These are phyloP conservation scores for Periconia digitata DNA, from an alignment of 2,329 filamentous ascomycete species.

Conservation along the genomic window DNA sequence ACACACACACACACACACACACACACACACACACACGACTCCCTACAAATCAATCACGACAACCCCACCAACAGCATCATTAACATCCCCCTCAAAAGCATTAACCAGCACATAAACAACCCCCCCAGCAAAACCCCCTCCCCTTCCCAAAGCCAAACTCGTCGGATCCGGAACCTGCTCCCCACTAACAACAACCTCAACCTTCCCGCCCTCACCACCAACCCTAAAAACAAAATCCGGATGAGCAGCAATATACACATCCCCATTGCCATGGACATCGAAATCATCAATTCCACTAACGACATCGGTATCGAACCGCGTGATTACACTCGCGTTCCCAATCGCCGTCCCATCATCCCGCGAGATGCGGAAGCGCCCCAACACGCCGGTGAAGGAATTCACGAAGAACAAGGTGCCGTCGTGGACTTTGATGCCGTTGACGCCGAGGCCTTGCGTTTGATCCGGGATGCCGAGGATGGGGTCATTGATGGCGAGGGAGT, in stretches of 20 bases:
- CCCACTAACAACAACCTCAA: conserved; percentile 1
- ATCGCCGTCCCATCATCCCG: neutral
- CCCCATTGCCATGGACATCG: conserved; percentile 2
- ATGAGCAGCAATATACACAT: conserved; percentile 4
- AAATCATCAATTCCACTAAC: conserved; percentile 5
- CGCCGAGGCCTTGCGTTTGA: neutral
- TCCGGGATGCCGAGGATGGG: neutral
- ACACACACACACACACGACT: neutral
- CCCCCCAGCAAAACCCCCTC: neutral
- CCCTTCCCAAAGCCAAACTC: conserved; percentile 1
- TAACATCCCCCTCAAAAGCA: neutral
- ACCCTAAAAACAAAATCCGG: conserved; percentile 2
- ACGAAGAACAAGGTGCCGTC: conserved; percentile 1
- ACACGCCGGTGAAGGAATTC: conserved; percentile 1
- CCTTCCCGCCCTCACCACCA: neutral
- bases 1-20: too few relatives aligned
- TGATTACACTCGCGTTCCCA: neutral
- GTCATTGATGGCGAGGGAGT: conserved; percentile 3
- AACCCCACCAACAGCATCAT: neutral
- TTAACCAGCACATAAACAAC: neutral
- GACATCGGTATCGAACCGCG: neutral
- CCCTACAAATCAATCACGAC: neutral
- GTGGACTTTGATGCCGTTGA: conserved; percentile 6
- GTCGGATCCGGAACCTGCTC: conserved; percentile 2
- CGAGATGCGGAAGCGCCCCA: conserved; percentile 4